Percentiles rank a stretch among this genome's conserved stretches.
These are phyloP conservation scores for Pholiota microspora DNA, from an alignment of 768 basidiomycete species.

Conservation along the genomic window DNA sequence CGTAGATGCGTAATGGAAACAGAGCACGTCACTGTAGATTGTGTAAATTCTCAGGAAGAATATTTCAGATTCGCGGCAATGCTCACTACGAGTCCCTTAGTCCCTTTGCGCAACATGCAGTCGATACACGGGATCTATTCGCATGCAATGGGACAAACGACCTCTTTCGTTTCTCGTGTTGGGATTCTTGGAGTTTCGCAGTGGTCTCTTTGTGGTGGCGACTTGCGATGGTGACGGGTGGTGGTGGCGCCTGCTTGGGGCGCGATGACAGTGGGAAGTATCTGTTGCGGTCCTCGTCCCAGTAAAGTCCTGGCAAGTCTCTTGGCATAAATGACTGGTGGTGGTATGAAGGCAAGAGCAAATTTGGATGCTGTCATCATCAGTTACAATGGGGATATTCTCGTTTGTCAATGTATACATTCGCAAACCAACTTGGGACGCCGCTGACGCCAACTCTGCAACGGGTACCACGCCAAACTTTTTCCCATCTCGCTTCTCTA, in stretches of 20 bases:
- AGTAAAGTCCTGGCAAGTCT: conserved; percentile 57
- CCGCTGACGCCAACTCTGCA: background rate
- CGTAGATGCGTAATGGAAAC: conserved; percentile 37
- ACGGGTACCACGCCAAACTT: conserved; percentile 8
- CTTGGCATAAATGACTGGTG: conserved; percentile 35
- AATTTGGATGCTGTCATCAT: background rate
- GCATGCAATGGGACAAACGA: conserved; percentile 15
- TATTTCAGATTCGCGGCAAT: background rate
- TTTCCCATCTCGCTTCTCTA: background rate
- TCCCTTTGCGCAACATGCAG: conserved; percentile 3
- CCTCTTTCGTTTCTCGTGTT: background rate
- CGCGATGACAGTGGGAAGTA: conserved; percentile 55
- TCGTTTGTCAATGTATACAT: background rate
- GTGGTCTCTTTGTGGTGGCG: background rate
- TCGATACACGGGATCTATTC: conserved; percentile 8
- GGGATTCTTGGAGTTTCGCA: background rate
- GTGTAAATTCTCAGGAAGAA: background rate
- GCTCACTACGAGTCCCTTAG: conserved; percentile 20
- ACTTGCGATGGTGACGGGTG: conserved; percentile 11
- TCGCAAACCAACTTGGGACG: too few relatives aligned
- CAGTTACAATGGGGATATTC: background rate
- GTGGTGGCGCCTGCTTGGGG: conserved; percentile 21
- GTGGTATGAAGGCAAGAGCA: background rate
- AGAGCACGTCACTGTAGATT: conserved; percentile 39
- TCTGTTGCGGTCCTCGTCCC: conserved; percentile 47